Conservation (phyloP, 2,329 filamentous ascomycete genomes). For the Zymoseptoria passerinii region DNA sequence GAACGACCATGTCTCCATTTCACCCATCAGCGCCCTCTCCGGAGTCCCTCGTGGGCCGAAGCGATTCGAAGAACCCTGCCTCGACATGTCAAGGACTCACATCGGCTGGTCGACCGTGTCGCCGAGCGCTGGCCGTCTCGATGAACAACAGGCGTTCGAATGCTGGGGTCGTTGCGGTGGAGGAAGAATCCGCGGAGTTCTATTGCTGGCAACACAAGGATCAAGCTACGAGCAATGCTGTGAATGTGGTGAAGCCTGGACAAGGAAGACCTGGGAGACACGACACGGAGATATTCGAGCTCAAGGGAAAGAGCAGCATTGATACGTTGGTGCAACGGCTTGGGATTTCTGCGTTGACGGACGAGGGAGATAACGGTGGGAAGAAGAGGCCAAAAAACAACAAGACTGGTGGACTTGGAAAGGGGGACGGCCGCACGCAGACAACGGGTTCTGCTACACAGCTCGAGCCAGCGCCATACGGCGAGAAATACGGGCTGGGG, state of each 20-base stretch:
- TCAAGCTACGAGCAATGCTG: slow-evolving; percentile 50
- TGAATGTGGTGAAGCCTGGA: slow-evolving; percentile 7
- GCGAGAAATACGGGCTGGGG: neutral
- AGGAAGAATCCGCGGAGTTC: slow-evolving; percentile 50
- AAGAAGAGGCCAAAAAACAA: slow-evolving; percentile 4
- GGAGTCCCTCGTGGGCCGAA: slow-evolving; percentile 67
- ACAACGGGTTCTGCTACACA: neutral
- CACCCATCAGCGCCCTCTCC: slow-evolving; percentile 37
- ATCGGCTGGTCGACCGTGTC: slow-evolving; percentile 70
- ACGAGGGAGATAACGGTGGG: slow-evolving; percentile 5
- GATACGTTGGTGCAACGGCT: slow-evolving; percentile 79
- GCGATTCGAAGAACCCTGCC: slow-evolving; percentile 74
- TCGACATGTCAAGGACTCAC: slow-evolving; percentile 87
- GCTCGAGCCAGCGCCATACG: neutral
- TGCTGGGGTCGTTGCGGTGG: slow-evolving; percentile 34
- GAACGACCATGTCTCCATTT: neutral
- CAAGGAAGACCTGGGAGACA: slow-evolving; percentile 9
- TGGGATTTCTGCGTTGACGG: slow-evolving; percentile 37
- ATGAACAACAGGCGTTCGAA: slow-evolving; percentile 1
- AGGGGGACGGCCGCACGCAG: neutral
- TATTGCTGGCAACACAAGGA: slow-evolving; percentile 97
- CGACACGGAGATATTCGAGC: slow-evolving; percentile 43
- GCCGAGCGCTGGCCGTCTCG: slow-evolving; percentile 54
- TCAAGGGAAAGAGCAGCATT: slow-evolving; percentile 64
- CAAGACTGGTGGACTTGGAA: neutral